Conservation (phyloP, 495 filamentous ascomycete species). For the Cryomyces minteri region DNA sequence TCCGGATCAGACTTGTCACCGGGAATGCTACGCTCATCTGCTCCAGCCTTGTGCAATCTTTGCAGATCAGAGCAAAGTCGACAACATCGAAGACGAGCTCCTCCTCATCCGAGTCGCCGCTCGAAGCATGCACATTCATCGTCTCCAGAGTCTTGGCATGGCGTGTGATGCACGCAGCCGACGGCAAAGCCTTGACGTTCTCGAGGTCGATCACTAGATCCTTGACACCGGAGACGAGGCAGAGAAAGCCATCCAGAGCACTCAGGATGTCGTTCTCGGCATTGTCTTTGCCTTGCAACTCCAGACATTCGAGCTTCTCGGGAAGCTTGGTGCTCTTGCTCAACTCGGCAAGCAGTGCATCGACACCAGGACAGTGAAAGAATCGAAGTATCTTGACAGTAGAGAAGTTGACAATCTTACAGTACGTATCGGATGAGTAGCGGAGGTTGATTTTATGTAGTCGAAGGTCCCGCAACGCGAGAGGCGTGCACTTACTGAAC, state of each 20-base stretch:
- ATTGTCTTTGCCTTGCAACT: conserved; percentile 22
- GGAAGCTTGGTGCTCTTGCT: conserved; percentile 18
- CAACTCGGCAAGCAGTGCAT: conserved; percentile 20
- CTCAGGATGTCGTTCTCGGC: conserved; percentile 18
- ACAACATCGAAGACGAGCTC: conserved; percentile 17
- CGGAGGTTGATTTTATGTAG: conserved; percentile 18
- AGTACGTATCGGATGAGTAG: conserved; percentile 19
- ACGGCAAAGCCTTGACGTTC: conserved; percentile 13
- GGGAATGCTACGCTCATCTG: conserved; percentile 19
- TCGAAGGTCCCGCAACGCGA: conserved; percentile 13
- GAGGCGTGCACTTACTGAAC: conserved; percentile 20
- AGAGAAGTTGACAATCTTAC: conserved; percentile 19
- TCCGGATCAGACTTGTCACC: conserved; percentile 11
- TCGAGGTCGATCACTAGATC: conserved; percentile 16
- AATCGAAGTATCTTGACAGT: conserved; percentile 13
- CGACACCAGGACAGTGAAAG: conserved; percentile 16
- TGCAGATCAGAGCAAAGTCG: conserved; percentile 18
- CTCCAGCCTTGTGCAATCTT: conserved; percentile 15
- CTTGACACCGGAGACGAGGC: conserved; percentile 18
- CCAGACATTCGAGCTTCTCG: conserved; percentile 14
- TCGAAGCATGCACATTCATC: conserved; percentile 15
- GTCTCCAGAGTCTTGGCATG: conserved; percentile 17
- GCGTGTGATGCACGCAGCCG: conserved; percentile 14
- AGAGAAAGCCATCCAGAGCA: conserved; percentile 21
- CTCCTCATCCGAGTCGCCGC: conserved; percentile 8